A percentile compares a stretch with the other conserved stretches of the same genome.
Conservation (phyloP, 306 rosid genomes). For the Cucumis melo region DNA sequence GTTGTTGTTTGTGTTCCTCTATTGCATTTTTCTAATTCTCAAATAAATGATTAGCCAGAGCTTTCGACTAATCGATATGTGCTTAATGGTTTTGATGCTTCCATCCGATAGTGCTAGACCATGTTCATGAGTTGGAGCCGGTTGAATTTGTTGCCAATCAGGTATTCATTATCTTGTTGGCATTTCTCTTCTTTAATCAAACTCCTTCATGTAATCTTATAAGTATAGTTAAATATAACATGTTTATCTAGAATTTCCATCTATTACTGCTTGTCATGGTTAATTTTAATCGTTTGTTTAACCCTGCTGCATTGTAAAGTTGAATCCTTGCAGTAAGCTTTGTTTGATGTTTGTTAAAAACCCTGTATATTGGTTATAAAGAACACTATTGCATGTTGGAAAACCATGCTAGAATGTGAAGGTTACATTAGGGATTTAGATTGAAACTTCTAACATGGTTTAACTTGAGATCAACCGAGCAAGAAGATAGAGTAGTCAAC, state of each 20-base stretch:
- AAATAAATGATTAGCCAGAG: conserved; percentile 94
- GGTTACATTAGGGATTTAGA: no score
- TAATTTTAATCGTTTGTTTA: neutral
- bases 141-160: conserved; percentile 99
- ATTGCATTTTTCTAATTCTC: conserved; percentile 84
- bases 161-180: conserved; percentile 24
- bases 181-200: neutral
- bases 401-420: no score
- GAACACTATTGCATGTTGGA: no score
- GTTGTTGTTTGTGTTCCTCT: conserved; percentile 96
- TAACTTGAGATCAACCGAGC: no score
- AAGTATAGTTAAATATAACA: neutral
- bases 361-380: no score
- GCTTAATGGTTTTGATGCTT: conserved; percentile 92
- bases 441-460: no score
- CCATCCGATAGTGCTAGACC: conserved; percentile 94
- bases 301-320: neutral
- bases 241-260: neutral
- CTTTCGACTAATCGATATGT: conserved; percentile 84
- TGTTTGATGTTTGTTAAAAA: no score
- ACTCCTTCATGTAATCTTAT: neutral
- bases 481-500: no score
- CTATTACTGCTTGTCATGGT: neutral
- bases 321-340: conserved; percentile 4
- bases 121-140: conserved; percentile 74